Conservation (phyloP, 2,329 filamentous ascomycete genomes). For the Penicillium sp. region DNA sequence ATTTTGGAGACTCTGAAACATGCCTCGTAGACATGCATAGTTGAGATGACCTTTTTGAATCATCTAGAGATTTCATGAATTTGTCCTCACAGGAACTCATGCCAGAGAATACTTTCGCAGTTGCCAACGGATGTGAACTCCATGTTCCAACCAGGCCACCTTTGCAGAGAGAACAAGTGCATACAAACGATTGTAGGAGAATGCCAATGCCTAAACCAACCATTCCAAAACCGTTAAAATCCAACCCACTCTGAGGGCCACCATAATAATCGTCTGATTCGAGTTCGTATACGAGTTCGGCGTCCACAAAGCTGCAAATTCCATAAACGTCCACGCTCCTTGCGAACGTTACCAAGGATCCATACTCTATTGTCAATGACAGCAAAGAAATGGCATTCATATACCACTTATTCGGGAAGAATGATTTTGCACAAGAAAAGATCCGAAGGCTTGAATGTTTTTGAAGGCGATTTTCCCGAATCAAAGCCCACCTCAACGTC, state of each 20-base stretch:
- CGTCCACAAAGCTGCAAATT: neutral
- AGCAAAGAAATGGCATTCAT: neutral
- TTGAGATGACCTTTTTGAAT: neutral
- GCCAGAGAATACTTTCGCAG: neutral
- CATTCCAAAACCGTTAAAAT: neutral
- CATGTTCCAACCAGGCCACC: neutral
- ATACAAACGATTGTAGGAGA: neutral
- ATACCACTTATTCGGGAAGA: neutral
- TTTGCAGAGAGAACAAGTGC: neutral
- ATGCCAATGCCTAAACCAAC: neutral
- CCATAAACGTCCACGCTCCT: neutral
- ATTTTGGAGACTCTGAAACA: neutral
- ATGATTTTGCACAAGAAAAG: neutral
- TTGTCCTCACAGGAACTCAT: neutral
- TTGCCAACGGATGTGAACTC: constrained; percentile 1
- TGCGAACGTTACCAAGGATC: neutral
- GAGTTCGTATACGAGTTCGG: neutral
- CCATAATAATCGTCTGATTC: neutral
- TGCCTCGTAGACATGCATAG: neutral
- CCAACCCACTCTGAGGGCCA: neutral
- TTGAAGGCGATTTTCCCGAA: neutral
- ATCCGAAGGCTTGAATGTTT: neutral
- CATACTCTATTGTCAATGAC: neutral
- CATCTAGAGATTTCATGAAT: neutral
- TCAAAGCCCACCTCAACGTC: neutral